Percentiles rank a stretch among this genome's conserved stretches.
Evolutionary conservation across 345 rosid species (phyloP).

Genomic region (Cardamine occulta): DNA sequence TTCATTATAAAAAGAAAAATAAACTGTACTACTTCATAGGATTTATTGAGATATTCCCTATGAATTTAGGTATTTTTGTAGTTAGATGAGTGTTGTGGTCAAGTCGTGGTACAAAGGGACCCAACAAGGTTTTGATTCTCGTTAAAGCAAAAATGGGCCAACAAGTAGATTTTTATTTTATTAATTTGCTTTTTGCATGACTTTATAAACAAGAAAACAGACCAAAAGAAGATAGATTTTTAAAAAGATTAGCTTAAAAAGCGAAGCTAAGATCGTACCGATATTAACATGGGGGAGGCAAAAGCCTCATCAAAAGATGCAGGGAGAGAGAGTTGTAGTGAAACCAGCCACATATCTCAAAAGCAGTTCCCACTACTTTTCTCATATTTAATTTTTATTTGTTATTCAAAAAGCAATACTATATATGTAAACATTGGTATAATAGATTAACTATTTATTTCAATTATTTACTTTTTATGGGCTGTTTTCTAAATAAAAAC

Average conservation of each 20-base stretch:
- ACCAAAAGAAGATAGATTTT: constrained; percentile 30
- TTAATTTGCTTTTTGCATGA: constrained; percentile 34
- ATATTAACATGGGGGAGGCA: constrained; percentile 53
- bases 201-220: constrained; percentile 43
- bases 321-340: constrained; percentile 37
- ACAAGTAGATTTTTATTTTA: constrained; percentile 20
- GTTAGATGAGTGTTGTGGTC: constrained; percentile 33
- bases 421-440: constrained; percentile 1
- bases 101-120: constrained; percentile 38
- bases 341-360: constrained; percentile 60
- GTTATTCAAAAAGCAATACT: constrained; percentile 6
- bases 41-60: constrained; percentile 13
- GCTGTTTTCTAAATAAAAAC: constrained; percentile 41
- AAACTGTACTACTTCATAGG: background rate
- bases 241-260: constrained; percentile 36
- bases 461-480: constrained; percentile 41
- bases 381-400: background rate
- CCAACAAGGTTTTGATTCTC: constrained; percentile 41
- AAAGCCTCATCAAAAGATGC: constrained; percentile 62
- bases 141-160: constrained; percentile 44
- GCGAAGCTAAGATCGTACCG: constrained; percentile 46
- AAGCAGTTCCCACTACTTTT: constrained; percentile 64
- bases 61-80: constrained; percentile 13
- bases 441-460: constrained; percentile 32
- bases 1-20: too few species aligned